Conservation (phyloP, 2,329 filamentous ascomycete genomes). For the Coleophoma cylindrospora region DNA sequence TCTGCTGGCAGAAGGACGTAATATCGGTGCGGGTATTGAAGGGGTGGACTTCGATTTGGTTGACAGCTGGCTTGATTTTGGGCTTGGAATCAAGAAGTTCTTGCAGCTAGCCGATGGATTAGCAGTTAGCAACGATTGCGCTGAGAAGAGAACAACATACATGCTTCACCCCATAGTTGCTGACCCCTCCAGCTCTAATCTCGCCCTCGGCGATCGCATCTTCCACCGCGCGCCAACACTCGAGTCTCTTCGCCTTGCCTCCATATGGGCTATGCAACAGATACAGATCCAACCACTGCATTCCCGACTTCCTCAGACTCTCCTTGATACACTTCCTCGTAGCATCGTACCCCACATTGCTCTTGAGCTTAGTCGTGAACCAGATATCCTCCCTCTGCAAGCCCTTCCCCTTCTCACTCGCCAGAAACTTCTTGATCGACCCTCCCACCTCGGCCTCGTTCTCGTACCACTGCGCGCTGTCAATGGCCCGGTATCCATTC, state of each 20-base stretch:
- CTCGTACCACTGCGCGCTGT: conserved; percentile 50
- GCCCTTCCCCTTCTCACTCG: conserved; percentile 37
- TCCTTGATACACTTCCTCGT: conserved; percentile 62
- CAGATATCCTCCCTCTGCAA: conserved; percentile 66
- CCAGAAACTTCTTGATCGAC: conserved; percentile 56
- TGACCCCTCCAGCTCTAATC: conserved; percentile 67
- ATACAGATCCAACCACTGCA: conserved; percentile 77
- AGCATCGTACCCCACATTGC: conserved; percentile 56
- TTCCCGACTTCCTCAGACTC: conserved; percentile 57
- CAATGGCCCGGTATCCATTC: conserved; percentile 49
- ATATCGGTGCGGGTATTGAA: conserved; percentile 73
- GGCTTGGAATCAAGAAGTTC: conserved; percentile 31
- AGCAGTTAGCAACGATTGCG: not conserved
- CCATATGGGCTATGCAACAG: conserved; percentile 77
- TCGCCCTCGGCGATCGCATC: conserved; percentile 71
- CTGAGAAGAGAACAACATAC: conserved; percentile 36
- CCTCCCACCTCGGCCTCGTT: conserved; percentile 69
- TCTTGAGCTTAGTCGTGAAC: conserved; percentile 75
- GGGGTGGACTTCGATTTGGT: conserved; percentile 78
- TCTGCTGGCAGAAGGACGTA: conserved; percentile 56
- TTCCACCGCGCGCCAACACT: conserved; percentile 72
- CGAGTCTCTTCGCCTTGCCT: conserved; percentile 59
- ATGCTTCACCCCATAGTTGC: conserved; percentile 74
- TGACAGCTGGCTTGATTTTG: conserved; percentile 61
- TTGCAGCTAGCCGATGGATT: conserved; percentile 13